Percentiles rank a stretch among this genome's conserved stretches.
Conservation (phyloP, 1,284 basidiomycete genomes). For the Cutaneotrichosporon cavernicola region DNA sequence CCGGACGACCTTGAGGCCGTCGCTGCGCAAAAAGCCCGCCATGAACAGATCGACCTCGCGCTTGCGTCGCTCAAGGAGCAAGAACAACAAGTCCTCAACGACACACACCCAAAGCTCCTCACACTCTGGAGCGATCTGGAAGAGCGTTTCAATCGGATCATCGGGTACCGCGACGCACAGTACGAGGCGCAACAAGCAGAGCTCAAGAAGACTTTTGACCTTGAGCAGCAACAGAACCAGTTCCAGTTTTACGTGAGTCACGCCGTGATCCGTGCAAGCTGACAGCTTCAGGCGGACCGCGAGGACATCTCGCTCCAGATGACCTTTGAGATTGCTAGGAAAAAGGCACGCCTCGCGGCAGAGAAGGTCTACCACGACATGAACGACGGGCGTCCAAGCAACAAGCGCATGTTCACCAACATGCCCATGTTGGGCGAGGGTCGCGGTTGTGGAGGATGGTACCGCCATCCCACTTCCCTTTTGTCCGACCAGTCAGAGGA, state of each 20-base stretch:
- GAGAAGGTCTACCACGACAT: conserved; percentile 33
- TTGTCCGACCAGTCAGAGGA: conserved; percentile 29
- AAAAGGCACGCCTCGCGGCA: conserved; percentile 26
- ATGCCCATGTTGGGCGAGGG: conserved; percentile 34
- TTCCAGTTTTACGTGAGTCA: conserved; percentile 31
- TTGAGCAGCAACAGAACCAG: conserved; percentile 19
- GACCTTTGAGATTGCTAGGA: conserved; percentile 28
- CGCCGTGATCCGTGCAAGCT: background rate
- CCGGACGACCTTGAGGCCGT: conserved; percentile 47
- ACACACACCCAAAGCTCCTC: conserved; percentile 33
- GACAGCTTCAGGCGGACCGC: conserved; percentile 26
- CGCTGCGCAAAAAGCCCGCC: conserved; percentile 35
- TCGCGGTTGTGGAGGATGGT: conserved; percentile 39
- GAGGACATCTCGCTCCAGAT: conserved; percentile 29
- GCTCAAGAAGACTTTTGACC: conserved; percentile 15
- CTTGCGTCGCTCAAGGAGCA: conserved; percentile 39
- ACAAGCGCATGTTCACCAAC: conserved; percentile 29
- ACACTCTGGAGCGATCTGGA: conserved; percentile 38
- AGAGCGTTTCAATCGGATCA: conserved; percentile 23
- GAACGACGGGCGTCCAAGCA: conserved; percentile 14
- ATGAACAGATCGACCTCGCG: conserved; percentile 31
- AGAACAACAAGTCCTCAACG: conserved; percentile 29
- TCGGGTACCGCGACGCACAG: conserved; percentile 21
- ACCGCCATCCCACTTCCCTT: conserved; percentile 22
- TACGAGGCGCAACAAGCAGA: conserved; percentile 24